These are phyloP conservation scores for Aspergillus sclerotiicarbonarius DNA, from an alignment of 495 filamentous ascomycete species.

Conservation along the genomic window DNA sequence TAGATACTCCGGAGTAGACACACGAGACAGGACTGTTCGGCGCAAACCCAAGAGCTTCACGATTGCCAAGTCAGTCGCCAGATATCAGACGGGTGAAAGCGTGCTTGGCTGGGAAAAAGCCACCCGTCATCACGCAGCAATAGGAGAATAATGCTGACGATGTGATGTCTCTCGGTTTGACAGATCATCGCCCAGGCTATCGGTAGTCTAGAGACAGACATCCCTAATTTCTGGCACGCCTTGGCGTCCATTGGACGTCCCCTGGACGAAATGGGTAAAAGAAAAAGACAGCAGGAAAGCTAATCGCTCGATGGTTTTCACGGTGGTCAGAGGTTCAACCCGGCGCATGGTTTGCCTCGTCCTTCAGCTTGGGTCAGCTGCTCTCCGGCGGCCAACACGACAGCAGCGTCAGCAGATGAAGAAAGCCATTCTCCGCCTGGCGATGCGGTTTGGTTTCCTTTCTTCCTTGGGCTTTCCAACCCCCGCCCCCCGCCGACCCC, in stretches of 20 bases:
- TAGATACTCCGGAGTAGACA: too few relatives aligned
- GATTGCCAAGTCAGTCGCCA: constrained; percentile 11
- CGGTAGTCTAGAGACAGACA: neutral
- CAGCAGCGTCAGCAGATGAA: neutral
- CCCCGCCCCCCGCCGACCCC: too few relatives aligned
- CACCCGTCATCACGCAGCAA: constrained; percentile 21
- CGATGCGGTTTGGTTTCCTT: too few relatives aligned
- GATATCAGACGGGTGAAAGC: constrained; percentile 3
- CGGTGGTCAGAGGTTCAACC: neutral
- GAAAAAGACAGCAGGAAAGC: constrained; percentile 1
- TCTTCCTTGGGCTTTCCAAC: too few relatives aligned
- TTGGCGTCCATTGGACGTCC: neutral
- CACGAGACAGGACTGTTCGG: neutral
- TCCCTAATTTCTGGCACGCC: neutral
- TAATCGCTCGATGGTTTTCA: neutral
- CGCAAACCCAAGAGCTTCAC: neutral
- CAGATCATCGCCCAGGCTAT: constrained; percentile 16
- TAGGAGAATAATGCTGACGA: constrained; percentile 20
- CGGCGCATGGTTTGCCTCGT: constrained; percentile 9
- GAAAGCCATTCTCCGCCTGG: neutral
- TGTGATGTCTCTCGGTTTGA: constrained; percentile 21
- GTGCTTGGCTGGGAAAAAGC: constrained; percentile 14
- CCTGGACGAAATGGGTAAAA: neutral
- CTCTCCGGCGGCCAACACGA: constrained; percentile 4
- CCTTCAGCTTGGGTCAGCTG: constrained; percentile 19